Evolutionary conservation across 495 filamentous ascomycete genomes (phyloP).

Genomic region (Lindgomyces ingoldianus): DNA sequence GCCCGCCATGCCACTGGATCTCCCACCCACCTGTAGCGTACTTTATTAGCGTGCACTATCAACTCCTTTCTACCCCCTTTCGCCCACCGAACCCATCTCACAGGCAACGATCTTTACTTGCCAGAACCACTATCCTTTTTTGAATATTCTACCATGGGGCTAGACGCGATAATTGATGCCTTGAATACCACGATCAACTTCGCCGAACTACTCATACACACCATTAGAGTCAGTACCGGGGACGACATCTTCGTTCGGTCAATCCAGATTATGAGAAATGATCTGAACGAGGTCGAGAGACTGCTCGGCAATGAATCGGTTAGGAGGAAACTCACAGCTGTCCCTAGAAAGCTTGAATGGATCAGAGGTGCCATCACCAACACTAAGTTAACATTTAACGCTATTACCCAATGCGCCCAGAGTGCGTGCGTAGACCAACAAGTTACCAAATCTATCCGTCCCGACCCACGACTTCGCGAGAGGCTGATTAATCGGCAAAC

Average conservation of each 20-base stretch:
- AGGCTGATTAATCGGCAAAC: conserved; percentile 23
- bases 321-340: conserved; percentile 1
- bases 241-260: conserved; percentile 27
- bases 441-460: conserved; percentile 2
- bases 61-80: no score
- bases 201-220: conserved; percentile 16
- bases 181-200: conserved; percentile 20
- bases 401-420: conserved; percentile 24
- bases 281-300: conserved; percentile 19
- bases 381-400: conserved; percentile 15
- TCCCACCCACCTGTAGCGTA: no score
- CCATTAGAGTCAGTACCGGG: conserved; percentile 21
- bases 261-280: conserved; percentile 16
- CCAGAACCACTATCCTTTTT: background rate
- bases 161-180: conserved; percentile 3
- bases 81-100: background rate
- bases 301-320: conserved; percentile 10
- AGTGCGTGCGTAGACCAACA: conserved; percentile 24
- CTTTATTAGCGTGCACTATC: no score
- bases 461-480: conserved; percentile 15
- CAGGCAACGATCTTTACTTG: background rate
- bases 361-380: conserved; percentile 15
- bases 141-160: conserved; percentile 8
- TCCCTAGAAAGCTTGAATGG: conserved; percentile 19
- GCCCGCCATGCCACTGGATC: no score